Base-by-base conservation (phyloP, 2,329 filamentous ascomycete species). In the Metarhizium brunneum region DNA sequence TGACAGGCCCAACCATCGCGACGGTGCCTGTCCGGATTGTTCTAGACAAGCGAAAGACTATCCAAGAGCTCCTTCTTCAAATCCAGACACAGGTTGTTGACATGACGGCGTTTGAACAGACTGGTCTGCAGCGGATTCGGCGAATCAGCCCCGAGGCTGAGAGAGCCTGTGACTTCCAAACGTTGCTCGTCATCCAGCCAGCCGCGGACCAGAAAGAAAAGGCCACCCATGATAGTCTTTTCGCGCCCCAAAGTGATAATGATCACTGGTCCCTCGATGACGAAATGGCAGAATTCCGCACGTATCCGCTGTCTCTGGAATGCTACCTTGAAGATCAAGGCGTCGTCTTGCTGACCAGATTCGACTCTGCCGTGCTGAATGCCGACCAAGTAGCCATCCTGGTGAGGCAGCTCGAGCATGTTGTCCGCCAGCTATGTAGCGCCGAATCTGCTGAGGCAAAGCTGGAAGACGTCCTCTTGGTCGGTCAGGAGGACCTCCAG, bases 61-160 rank as follows among this genome's bases (percentile, higher is more conserved):
- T 61, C 6, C 49, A 52, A n/a, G 52, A 54, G n/a, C 45, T 62
- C 6, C 52, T 62, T n/a, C 25, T 53, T 20, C 38, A 49, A 11
- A 52, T 68, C 6, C 66, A 69, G 58, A 52, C 56, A 11, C 61
- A 60, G 51, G 50, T 60, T 4, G 47, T 57, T 36, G 61, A 65
- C 50, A 64, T 62, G 59, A 61, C 60, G 14, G 48, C 57, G 2
- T 64, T 59, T 47, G 68, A 66, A 49, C 59, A 66, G 14, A 60
- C 65, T 14, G 64, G 65, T 32, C 52, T 70, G 2, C 61, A 65
- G 3, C 59, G 64, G 40, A 61, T 53, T 76, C 56, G 58, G 16
- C 53, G 56, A 30, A 16, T 61, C 3, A 50, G 53, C 18, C 29
- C 51, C 2, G 55, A 61, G n/a, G 53, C 61, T 11, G 56, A 54